Conservation (phyloP, 1,139 yeast genomes). For the Pneumocystis sp. region DNA sequence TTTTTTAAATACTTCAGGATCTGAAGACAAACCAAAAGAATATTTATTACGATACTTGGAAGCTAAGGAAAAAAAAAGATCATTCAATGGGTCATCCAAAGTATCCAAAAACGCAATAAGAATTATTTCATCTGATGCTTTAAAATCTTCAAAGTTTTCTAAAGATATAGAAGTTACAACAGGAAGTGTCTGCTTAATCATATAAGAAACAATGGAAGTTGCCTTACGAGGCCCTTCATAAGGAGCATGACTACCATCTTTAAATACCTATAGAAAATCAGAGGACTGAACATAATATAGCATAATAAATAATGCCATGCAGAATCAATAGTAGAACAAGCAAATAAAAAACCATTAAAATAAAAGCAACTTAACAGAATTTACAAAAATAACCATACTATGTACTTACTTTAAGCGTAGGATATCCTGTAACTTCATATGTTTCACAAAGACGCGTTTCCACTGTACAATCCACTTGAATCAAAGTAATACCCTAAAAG, state of each 20-base stretch:
- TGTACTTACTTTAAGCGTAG: conserved; percentile 46
- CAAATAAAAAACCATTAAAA: neutral
- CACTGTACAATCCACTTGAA: conserved; percentile 86
- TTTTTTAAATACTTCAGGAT: conserved; percentile 34
- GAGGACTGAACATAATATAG: neutral
- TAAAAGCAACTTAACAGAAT: neutral
- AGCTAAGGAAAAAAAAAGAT: conserved; percentile 43
- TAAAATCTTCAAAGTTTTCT: conserved; percentile 36
- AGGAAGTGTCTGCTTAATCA: conserved; percentile 75
- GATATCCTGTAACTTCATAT: conserved; percentile 75
- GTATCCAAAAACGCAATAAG: conserved; percentile 33
- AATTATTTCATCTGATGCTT: conserved; percentile 36
- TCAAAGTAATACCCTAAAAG: conserved; percentile 45
- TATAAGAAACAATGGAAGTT: conserved; percentile 57
- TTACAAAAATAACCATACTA: neutral
- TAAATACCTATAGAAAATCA: conserved; percentile 34
- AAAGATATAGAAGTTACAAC: conserved; percentile 46
- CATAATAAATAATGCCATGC: neutral
- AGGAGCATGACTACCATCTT: conserved; percentile 37
- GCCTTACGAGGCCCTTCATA: conserved; percentile 80
- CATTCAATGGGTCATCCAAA: conserved; percentile 20
- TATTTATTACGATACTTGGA: conserved; percentile 43
- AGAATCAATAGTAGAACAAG: neutral
- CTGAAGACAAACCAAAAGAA: conserved; percentile 44
- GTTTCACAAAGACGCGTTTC: conserved; percentile 66